Conservation (phyloP, 306 rosid genomes). For the Quercus rubra region DNA sequence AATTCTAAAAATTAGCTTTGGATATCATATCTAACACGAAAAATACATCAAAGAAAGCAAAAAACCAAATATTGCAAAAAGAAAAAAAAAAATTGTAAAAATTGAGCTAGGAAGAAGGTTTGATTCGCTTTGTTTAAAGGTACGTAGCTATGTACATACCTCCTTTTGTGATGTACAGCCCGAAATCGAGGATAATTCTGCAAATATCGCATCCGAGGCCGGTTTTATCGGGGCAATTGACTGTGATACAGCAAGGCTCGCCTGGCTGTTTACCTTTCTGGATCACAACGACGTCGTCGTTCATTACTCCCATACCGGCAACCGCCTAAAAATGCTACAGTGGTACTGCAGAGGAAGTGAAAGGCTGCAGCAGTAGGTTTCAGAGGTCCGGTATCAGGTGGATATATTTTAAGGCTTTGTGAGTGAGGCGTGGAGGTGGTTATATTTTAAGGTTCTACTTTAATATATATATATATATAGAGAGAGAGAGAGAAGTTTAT, state of each 20-base stretch:
- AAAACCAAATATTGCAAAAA: background rate
- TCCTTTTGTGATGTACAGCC: slow-evolving; percentile 63
- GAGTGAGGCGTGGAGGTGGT: background rate
- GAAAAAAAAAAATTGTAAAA: background rate
- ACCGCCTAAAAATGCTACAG: background rate
- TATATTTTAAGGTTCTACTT: background rate
- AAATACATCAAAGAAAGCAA: background rate
- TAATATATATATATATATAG: background rate
- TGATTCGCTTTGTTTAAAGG: too few relatives aligned
- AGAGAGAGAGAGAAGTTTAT: background rate
- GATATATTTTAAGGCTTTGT: too few relatives aligned
- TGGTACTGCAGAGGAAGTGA: background rate
- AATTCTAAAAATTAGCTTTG: too few relatives aligned
- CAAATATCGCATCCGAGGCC: slow-evolving; percentile 78
- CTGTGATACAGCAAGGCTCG: slow-evolving; percentile 55
- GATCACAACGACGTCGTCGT: slow-evolving; percentile 60
- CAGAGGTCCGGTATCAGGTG: background rate
- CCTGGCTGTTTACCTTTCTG: slow-evolving; percentile 31
- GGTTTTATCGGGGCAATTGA: slow-evolving; percentile 72
- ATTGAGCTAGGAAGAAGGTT: background rate
- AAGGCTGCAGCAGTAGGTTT: background rate
- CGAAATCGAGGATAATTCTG: slow-evolving; percentile 64
- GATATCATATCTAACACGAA: too few relatives aligned
- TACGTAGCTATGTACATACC: slow-evolving; percentile 25
- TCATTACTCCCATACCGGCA: slow-evolving; percentile 38